A percentile compares a stretch with the other conserved stretches of the same genome.
phyloP scores from a whole-genome alignment of 2,329 filamentous ascomycete genomes.

The Ceratocystis ficicola region DNA sequence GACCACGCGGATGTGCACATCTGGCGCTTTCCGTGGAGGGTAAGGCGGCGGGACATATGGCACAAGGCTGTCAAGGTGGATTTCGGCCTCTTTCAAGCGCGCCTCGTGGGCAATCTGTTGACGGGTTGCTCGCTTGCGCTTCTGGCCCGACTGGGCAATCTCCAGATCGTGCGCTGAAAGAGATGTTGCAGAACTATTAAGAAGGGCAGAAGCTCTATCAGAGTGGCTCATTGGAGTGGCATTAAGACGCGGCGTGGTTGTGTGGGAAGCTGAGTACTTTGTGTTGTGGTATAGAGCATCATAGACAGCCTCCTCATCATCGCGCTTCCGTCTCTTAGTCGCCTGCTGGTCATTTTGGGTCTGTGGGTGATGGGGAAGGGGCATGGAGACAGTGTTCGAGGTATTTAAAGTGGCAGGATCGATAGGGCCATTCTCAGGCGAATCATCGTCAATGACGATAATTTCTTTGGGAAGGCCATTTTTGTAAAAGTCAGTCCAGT shows the following conservation, averaged over 20 bases:
- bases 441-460: constrained; percentile 66
- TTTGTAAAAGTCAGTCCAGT: constrained; percentile 72
- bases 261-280: constrained; percentile 55
- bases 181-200: constrained; percentile 84
- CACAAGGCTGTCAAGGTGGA: constrained; percentile 56
- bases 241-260: constrained; percentile 58
- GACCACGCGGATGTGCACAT: constrained; percentile 53
- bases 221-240: constrained; percentile 58
- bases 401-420: constrained; percentile 25
- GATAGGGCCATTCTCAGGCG: constrained; percentile 43
- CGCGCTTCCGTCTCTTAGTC: constrained; percentile 64
- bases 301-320: constrained; percentile 39
- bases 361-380: constrained; percentile 25
- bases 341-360: constrained; percentile 35
- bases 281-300: constrained; percentile 64
- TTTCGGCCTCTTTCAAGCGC: constrained; percentile 62
- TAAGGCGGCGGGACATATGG: constrained; percentile 78
- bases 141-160: constrained; percentile 56
- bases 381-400: constrained; percentile 17
- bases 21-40: constrained; percentile 79
- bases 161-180: constrained; percentile 57
- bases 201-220: constrained; percentile 64
- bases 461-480: constrained; percentile 75
- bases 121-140: constrained; percentile 68
- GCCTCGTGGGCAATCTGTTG: constrained; percentile 73